Evolutionary conservation across 1,139 yeast species (phyloP).

Genomic region (Kodamaea arcana): DNA sequence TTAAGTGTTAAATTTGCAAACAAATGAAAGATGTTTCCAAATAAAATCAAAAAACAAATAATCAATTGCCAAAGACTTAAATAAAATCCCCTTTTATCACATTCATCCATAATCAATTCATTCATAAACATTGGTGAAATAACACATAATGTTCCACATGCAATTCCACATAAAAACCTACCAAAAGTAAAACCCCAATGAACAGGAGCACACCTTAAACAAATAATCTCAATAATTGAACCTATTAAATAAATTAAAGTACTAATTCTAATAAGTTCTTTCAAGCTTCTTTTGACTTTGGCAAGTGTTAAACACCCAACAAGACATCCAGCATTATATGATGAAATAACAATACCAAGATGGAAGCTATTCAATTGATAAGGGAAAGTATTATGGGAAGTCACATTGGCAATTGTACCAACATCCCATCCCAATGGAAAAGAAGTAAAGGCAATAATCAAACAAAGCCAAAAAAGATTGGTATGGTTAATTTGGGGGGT

Average conservation of each 20-base stretch:
- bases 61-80: conserved; percentile 23
- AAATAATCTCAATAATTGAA: conserved; percentile 13
- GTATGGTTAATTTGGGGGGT: neutral
- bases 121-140: conserved; percentile 21
- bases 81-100: conserved; percentile 14
- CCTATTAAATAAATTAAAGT: conserved; percentile 15
- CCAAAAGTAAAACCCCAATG: conserved; percentile 16
- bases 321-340: conserved; percentile 28
- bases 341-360: conserved; percentile 22
- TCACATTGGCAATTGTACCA: conserved; percentile 26
- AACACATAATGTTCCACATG: conserved; percentile 25
- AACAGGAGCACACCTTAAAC: conserved; percentile 1
- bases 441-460: conserved; percentile 22
- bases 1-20: neutral
- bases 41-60: conserved; percentile 21
- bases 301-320: conserved; percentile 22
- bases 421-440: conserved; percentile 24
- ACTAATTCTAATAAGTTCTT: conserved; percentile 8
- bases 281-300: conserved; percentile 8
- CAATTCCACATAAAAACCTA: conserved; percentile 21
- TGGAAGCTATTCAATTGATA: conserved; percentile 5
- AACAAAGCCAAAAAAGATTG: conserved; percentile 4
- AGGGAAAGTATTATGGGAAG: conserved; percentile 7
- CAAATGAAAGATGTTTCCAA: conserved; percentile 16
- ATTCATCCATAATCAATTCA: conserved; percentile 15